phyloP scores from a whole-genome alignment of 176 grass and related monocot species.

The maize (Zea mays) region DNA sequence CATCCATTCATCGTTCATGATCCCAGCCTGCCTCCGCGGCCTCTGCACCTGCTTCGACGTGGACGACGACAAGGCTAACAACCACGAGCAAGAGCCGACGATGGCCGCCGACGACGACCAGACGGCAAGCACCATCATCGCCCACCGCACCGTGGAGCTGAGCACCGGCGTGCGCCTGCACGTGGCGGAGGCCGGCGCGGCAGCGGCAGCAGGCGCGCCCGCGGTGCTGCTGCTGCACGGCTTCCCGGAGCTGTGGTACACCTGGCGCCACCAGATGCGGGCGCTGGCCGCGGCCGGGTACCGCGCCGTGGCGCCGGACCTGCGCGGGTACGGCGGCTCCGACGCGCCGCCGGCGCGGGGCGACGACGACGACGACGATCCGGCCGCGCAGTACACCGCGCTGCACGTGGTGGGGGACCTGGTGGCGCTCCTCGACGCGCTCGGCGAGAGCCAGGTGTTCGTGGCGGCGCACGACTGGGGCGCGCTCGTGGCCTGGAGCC shows the following conservation, averaged over 20 bases:
- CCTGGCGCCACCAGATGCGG: slow-evolving; percentile 57
- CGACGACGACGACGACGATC: not conserved
- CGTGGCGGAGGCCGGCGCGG: slow-evolving; percentile 41
- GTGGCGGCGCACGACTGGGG: slow-evolving; percentile 74
- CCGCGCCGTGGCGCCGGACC: slow-evolving; percentile 46
- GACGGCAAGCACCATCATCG: not conserved
- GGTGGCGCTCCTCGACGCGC: slow-evolving; percentile 30
- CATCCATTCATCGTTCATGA: not conserved
- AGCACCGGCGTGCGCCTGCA: slow-evolving; percentile 42
- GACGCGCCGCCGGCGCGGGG: not conserved
- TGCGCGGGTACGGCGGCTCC: slow-evolving; percentile 48
- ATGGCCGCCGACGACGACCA: not conserved
- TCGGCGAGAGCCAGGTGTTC: slow-evolving; percentile 40
- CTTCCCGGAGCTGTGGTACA: slow-evolving; percentile 59
- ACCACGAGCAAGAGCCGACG: not conserved
- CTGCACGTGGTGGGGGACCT: slow-evolving; percentile 45
- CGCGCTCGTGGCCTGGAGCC: slow-evolving; percentile 51
- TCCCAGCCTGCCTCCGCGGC: not conserved
- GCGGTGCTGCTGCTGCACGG: slow-evolving; percentile 53
- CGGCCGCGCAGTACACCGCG: slow-evolving; percentile 18
- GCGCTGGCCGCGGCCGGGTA: slow-evolving; percentile 35
- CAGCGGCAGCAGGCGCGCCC: not conserved
- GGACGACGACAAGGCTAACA: not conserved
- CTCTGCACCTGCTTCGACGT: not conserved
- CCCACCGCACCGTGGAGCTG: slow-evolving; percentile 50